phyloP scores from a whole-genome alignment of 2,329 filamentous ascomycete species.

The Cladorrhinum sp. region DNA sequence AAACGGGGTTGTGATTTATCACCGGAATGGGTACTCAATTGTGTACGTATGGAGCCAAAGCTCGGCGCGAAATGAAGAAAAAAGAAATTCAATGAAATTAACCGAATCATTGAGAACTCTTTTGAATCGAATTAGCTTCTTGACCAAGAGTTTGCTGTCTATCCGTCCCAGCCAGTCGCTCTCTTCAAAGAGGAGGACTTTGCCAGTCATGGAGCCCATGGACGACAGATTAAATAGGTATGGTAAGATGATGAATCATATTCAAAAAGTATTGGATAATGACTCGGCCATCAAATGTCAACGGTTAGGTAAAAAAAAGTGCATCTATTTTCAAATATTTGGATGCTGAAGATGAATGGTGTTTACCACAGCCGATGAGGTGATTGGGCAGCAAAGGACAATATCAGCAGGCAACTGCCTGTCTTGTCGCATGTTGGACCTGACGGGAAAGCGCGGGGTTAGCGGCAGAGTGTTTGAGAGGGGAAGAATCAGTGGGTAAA shows the following conservation, averaged over 20 bases:
- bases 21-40: background rate
- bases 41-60: background rate
- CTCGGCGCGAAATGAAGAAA: background rate
- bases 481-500: background rate
- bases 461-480: background rate
- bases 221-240: no score
- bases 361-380: background rate
- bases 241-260: background rate
- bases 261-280: background rate
- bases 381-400: background rate
- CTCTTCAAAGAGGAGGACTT: background rate
- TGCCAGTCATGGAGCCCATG: background rate
- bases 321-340: background rate
- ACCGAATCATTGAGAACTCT: background rate
- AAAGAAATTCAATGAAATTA: background rate
- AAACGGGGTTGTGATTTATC: background rate
- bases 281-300: background rate
- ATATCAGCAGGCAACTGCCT: background rate
- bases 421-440: background rate
- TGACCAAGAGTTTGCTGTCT: background rate
- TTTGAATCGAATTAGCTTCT: background rate
- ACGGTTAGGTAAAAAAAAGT: background rate
- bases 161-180: background rate
- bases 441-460: background rate
- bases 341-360: background rate